Evolutionary conservation across 805 yeast genomes (phyloP).

Genomic region (Suhomyces sp.): DNA sequence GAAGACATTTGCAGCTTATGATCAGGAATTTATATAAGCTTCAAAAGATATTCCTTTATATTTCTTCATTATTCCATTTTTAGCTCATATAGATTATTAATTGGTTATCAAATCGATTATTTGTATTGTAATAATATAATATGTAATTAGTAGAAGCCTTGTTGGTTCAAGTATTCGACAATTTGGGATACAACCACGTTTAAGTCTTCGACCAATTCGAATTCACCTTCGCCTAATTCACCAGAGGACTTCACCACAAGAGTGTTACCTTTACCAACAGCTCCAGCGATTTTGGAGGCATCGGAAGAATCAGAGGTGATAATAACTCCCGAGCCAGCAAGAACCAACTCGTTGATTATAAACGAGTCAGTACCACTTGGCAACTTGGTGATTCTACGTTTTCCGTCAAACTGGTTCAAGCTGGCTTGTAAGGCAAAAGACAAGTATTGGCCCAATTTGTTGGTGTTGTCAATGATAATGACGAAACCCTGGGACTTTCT

Average conservation of each 20-base stretch:
- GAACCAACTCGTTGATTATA: constrained; percentile 70
- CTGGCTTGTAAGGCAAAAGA: constrained; percentile 86
- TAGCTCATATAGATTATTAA: too few relatives aligned
- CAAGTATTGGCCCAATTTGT: constrained; percentile 44
- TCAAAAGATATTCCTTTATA: too few relatives aligned
- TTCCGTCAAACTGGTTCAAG: constrained; percentile 83
- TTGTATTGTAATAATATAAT: neutral
- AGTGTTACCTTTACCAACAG: constrained; percentile 54
- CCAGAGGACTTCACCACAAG: constrained; percentile 35
- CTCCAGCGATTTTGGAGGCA: constrained; percentile 55
- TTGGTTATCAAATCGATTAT: too few relatives aligned
- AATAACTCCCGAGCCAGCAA: constrained; percentile 92
- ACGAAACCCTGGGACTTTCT: constrained; percentile 87
- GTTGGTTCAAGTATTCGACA: constrained; percentile 69
- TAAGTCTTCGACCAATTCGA: constrained; percentile 17
- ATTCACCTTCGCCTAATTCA: constrained; percentile 10
- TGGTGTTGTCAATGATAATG: constrained; percentile 57
- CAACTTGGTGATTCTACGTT: constrained; percentile 69
- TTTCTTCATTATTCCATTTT: too few relatives aligned
- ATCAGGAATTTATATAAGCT: too few relatives aligned
- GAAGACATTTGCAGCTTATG: too few relatives aligned
- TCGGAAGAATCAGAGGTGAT: constrained; percentile 42
- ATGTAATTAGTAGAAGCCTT: constrained; percentile 67
- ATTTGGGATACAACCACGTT: constrained; percentile 63
- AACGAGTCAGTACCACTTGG: constrained; percentile 48